phyloP scores from a whole-genome alignment of 306 rosid species.

The Dalbergia cochinchinensis region DNA sequence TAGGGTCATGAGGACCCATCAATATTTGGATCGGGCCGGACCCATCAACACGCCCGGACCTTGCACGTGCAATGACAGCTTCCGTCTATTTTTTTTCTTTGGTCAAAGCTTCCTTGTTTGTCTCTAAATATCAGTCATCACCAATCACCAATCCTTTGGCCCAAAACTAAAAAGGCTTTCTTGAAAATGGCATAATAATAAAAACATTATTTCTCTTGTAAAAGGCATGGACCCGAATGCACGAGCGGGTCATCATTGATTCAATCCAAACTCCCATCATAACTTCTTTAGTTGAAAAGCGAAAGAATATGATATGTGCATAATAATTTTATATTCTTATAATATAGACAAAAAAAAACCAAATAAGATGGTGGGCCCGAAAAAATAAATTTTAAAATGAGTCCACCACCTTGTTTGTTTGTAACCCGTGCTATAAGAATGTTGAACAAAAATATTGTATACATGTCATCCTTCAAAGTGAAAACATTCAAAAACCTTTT shows the following conservation, averaged over 20 bases:
- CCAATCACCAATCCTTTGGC: background rate
- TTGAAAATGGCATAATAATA: background rate
- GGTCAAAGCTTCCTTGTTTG: conserved; percentile 30
- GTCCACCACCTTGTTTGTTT: too few species aligned
- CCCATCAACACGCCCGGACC: conserved; percentile 32
- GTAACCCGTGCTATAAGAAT: too few species aligned
- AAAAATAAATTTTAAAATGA: too few species aligned
- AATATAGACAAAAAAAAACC: too few species aligned
- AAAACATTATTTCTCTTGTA: too few species aligned
- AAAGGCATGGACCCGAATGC: conserved; percentile 19
- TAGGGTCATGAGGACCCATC: background rate
- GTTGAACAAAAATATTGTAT: too few species aligned
- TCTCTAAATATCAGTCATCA: background rate
- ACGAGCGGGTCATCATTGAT: conserved; percentile 8
- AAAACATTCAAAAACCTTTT: conserved; percentile 21
- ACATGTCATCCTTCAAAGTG: background rate
- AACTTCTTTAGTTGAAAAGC: background rate
- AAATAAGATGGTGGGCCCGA: too few species aligned
- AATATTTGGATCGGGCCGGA: background rate
- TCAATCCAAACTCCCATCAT: conserved; percentile 41
- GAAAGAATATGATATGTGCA: background rate
- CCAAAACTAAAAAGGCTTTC: background rate
- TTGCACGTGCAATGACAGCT: conserved; percentile 38
- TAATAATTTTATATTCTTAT: too few species aligned
- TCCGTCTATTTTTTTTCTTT: too few species aligned